Evolutionary conservation across 768 basidiomycete species (phyloP).

Genomic region (Albatrellus ellisii): DNA sequence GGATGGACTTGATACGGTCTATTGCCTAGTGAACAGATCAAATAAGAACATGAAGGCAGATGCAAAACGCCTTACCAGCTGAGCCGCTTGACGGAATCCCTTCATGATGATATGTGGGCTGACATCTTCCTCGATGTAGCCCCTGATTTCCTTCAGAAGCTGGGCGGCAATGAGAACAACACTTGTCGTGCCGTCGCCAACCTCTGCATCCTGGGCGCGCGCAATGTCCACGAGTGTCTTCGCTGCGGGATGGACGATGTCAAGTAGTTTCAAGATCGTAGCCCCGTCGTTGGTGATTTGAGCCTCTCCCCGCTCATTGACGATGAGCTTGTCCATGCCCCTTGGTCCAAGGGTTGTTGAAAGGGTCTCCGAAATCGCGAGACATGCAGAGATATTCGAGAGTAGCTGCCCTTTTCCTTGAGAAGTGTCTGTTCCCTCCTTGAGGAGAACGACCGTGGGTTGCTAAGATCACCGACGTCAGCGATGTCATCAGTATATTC

Average conservation of each 20-base stretch:
- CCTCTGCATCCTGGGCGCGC: slow-evolving; percentile 95
- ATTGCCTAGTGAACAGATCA: slow-evolving; percentile 43
- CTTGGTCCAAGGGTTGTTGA: slow-evolving; percentile 93
- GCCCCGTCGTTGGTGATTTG: slow-evolving; percentile 99
- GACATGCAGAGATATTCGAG: slow-evolving; percentile 94
- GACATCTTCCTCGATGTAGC: slow-evolving; percentile 92
- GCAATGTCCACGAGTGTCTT: slow-evolving; percentile 98
- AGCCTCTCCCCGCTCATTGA: slow-evolving; percentile 85
- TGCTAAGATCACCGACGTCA: slow-evolving; percentile 38
- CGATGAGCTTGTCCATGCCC: slow-evolving; percentile 98
- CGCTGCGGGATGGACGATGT: slow-evolving; percentile 97
- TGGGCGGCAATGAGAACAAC: slow-evolving; percentile 93
- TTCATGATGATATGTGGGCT: slow-evolving; percentile 98
- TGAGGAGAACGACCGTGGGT: slow-evolving; percentile 93
- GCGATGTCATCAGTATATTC: slow-evolving; percentile 5
- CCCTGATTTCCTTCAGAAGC: slow-evolving; percentile 82
- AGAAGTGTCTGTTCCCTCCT: slow-evolving; percentile 93
- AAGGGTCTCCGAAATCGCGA: slow-evolving; percentile 84
- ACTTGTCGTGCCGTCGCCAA: slow-evolving; percentile 96
- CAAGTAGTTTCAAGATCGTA: slow-evolving; percentile 92
- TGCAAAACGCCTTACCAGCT: slow-evolving; percentile 43
- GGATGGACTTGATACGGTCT: slow-evolving; percentile 78
- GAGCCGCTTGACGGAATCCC: slow-evolving; percentile 78
- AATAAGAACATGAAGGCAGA: slow-evolving; percentile 1
- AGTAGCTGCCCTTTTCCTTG: slow-evolving; percentile 88